Evolutionary conservation across 1,139 yeast genomes (phyloP).

Genomic region (Blastobotrys aristatus): DNA sequence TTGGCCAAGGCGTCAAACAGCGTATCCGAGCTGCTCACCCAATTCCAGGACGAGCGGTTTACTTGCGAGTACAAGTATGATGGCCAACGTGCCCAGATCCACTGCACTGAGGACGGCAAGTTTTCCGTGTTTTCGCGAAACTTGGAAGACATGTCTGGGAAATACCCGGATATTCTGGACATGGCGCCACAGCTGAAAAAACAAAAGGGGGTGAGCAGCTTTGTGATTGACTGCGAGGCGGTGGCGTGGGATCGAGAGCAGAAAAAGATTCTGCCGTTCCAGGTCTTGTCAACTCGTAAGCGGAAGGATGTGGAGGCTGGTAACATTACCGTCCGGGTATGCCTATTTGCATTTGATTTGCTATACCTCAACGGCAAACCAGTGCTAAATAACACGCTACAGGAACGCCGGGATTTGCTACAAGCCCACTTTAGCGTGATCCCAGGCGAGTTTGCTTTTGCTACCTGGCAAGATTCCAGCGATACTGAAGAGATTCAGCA

Average conservation of each 20-base stretch:
- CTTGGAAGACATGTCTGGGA: slow-evolving; percentile 93
- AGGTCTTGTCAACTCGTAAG: slow-evolving; percentile 85
- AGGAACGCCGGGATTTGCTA: slow-evolving; percentile 63
- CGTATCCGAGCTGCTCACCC: slow-evolving; percentile 79
- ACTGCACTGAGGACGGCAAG: slow-evolving; percentile 58
- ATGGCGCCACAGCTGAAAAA: slow-evolving; percentile 56
- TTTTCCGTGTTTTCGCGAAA: slow-evolving; percentile 85
- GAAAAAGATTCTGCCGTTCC: slow-evolving; percentile 83
- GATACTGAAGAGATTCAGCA: slow-evolving; percentile 68
- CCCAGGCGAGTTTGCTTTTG: slow-evolving; percentile 78
- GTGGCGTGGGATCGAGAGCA: slow-evolving; percentile 93
- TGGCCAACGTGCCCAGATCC: slow-evolving; percentile 97
- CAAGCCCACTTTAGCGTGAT: slow-evolving; percentile 52
- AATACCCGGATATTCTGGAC: slow-evolving; percentile 85
- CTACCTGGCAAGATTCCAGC: slow-evolving; percentile 67
- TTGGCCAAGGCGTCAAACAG: slow-evolving; percentile 96
- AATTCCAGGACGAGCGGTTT: slow-evolving; percentile 78
- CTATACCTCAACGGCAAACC: slow-evolving; percentile 68
- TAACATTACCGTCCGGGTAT: slow-evolving; percentile 84
- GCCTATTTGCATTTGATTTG: slow-evolving; percentile 87
- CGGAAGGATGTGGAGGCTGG: slow-evolving; percentile 86
- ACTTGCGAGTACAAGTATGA: slow-evolving; percentile 97
- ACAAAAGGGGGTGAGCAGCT: slow-evolving; percentile 37
- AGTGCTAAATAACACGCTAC: slow-evolving; percentile 59
- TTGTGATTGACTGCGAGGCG: slow-evolving; percentile 92